These are phyloP conservation scores for Westerdykella sp. DNA, from an alignment of 2,329 filamentous ascomycete species.

Conservation along the genomic window DNA sequence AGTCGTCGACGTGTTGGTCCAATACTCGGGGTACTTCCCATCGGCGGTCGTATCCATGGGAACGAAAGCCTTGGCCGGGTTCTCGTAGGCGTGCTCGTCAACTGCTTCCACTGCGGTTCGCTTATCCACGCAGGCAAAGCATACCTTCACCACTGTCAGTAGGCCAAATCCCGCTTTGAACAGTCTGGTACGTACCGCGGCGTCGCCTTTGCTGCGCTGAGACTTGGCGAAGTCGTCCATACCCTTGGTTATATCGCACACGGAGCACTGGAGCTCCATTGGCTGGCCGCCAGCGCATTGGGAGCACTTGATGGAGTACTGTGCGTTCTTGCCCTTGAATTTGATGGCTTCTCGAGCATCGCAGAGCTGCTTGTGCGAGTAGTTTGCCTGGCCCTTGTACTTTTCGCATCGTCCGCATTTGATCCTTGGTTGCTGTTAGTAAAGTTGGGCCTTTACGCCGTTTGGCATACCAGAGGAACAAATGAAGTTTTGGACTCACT, in stretches of 20 bases:
- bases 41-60: conserved; percentile 9
- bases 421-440: neutral
- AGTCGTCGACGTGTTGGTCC: conserved; percentile 3
- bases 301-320: conserved; percentile 37
- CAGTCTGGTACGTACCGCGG: conserved; percentile 37
- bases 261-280: conserved; percentile 45
- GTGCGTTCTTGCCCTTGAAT: conserved; percentile 8
- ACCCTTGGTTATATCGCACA: conserved; percentile 44
- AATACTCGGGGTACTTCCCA: conserved; percentile 19
- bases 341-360: conserved; percentile 20
- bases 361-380: conserved; percentile 45
- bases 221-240: conserved; percentile 47
- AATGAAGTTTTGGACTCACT: neutral
- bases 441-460: neutral
- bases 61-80: conserved; percentile 16
- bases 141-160: conserved; percentile 18
- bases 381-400: conserved; percentile 33
- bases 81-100: conserved; percentile 29
- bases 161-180: neutral
- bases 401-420: conserved; percentile 21
- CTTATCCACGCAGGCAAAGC: conserved; percentile 26
- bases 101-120: conserved; percentile 18
- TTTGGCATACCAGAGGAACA: neutral
- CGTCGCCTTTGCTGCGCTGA: conserved; percentile 43
- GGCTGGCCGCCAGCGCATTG: conserved; percentile 40